These are phyloP conservation scores for Hibiscus syriacus DNA, from an alignment of 345 rosid species.

Conservation along the genomic window DNA sequence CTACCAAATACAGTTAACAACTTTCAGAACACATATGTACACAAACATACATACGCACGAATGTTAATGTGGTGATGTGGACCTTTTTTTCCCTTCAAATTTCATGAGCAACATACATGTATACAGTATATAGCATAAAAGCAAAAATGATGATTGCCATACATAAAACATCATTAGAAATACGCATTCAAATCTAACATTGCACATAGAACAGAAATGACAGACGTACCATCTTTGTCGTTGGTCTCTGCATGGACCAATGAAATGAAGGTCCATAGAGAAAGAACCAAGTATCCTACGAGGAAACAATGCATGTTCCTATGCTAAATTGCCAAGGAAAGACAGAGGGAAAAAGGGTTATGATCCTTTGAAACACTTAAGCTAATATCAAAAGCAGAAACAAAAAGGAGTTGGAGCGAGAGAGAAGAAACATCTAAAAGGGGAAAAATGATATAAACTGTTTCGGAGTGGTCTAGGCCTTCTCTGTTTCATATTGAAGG, in stretches of 20 bases:
- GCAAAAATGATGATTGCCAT: background rate
- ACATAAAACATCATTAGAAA: background rate
- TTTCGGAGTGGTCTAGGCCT: background rate
- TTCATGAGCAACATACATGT: background rate
- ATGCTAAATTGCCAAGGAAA: background rate
- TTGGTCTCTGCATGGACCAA: constrained; percentile 47
- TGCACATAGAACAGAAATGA: background rate
- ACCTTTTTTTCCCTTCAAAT: background rate
- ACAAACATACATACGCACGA: too few relatives aligned
- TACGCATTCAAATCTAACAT: background rate
- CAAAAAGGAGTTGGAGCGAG: constrained; percentile 18
- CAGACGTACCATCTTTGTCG: constrained; percentile 43
- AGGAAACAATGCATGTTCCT: constrained; percentile 12
- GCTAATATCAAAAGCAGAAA: constrained; percentile 25
- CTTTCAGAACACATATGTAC: constrained; percentile 8
- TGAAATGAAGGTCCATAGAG: constrained; percentile 25
- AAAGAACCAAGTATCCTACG: constrained; percentile 23
- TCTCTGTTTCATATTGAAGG: background rate
- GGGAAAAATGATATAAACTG: background rate
- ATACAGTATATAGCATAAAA: too few relatives aligned
- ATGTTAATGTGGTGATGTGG: background rate
- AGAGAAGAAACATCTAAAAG: constrained; percentile 4
- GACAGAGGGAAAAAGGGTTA: background rate
- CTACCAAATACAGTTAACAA: constrained; percentile 29
- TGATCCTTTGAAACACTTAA: background rate